Evolutionary conservation across 2,329 filamentous ascomycete genomes (phyloP), one percentile per base, ranked within the genome.

Genomic region (Epichloe bromicola): DNA sequence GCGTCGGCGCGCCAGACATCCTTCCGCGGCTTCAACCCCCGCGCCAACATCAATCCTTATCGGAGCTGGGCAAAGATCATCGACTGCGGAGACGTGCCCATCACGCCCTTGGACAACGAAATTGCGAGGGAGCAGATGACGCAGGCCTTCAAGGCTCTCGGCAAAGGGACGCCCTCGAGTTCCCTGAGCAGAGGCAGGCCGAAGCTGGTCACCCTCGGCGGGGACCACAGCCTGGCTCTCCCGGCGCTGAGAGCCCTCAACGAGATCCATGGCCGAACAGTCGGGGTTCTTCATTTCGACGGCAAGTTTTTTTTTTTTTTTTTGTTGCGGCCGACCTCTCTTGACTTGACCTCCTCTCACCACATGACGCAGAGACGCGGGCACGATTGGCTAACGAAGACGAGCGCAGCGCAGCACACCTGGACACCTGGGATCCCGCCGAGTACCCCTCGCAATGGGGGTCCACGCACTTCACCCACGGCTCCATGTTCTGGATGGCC

Each of bases 401-500:
- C 26, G 26, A 26, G 23, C 8, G 14, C 38, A 26, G 23, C 8
- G 14, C 38, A 68, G 71, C 70, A 19, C 87, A 94, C 64, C 75
- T 93, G 2, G 88, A 93, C 63, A 93, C 88, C 2, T 93, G 88
- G 87, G 83, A 91, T 63, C 86, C 88, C 2, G 78, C 74, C 23
- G 84, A 87, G 58, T 95, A 94, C 66, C 86, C 87, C 0, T 82
- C 78, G 15, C 80, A 82, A 51, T 95, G 89, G 89, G 65, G 64
- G 39, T 56, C 58, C n/a, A 66, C 66, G 6, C 63, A 83, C 58
- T 93, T 94, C 71, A 95, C 83, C 61, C 89, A 95, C 66, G 89
- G 90, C 4, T 87, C 80, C 58, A 93, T 95, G 82, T 95, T 95
- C 74, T 91, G 88, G 85, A 78, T 91, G 58, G 89, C 89, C 5